phyloP scores from a whole-genome alignment of 768 basidiomycete species.

The Terana coerulea region DNA sequence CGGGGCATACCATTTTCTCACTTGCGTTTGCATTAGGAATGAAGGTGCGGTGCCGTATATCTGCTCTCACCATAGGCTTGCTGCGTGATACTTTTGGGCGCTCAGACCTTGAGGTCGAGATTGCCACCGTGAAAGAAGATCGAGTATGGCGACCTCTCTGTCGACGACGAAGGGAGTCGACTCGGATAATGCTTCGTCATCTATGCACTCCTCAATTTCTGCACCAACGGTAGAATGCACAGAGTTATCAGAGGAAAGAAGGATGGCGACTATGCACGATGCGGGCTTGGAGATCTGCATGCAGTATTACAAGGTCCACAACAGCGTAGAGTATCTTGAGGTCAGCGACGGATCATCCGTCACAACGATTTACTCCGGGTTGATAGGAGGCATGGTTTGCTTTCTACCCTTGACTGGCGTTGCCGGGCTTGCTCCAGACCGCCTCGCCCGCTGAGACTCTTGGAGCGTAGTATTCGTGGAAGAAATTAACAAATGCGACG shows the following conservation, averaged over 20 bases:
- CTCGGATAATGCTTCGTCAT: no score
- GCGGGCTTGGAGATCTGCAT: conserved; percentile 15
- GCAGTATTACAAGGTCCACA: conserved; percentile 55
- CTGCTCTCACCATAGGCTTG: conserved; percentile 33
- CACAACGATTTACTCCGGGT: conserved; percentile 69
- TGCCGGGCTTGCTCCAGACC: conserved; percentile 69
- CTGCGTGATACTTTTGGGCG: conserved; percentile 49
- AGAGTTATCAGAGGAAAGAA: no score
- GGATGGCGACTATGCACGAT: no score
- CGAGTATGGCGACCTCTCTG: no score
- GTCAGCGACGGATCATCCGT: conserved; percentile 60
- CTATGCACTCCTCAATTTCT: no score
- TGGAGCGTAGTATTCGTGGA: conserved; percentile 58
- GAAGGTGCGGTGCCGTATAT: conserved; percentile 44
- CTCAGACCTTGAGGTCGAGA: no score
- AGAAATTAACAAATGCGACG: conserved; percentile 66
- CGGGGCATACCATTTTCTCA: conserved; percentile 55
- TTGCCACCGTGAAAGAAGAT: no score
- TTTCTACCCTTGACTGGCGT: conserved; percentile 58
- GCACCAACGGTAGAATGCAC: no score
- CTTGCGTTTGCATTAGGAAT: conserved; percentile 65
- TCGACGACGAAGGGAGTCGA: no score
- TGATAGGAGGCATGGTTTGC: conserved; percentile 60
- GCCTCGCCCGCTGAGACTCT: conserved; percentile 36
- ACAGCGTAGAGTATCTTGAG: conserved; percentile 70